Conservation (phyloP, 352 stramenopile genomes). For the Phytophthora sojae region DNA sequence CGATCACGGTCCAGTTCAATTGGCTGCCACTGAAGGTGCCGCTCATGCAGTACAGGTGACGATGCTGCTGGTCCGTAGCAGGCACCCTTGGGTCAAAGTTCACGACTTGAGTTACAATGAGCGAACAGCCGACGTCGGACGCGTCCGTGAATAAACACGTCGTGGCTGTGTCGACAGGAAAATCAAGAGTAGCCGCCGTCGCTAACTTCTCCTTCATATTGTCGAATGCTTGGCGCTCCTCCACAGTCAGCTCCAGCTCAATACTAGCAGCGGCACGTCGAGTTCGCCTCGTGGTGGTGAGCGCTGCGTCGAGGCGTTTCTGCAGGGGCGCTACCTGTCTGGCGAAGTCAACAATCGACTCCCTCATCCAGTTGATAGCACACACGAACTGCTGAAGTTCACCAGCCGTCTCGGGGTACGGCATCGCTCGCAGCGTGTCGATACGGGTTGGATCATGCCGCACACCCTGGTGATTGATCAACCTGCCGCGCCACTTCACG, state of each 20-base stretch:
- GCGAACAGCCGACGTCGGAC: not conserved
- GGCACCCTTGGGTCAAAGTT: not conserved
- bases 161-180: constrained; percentile 3
- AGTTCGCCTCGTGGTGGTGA: not conserved
- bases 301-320: not conserved
- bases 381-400: constrained; percentile 11
- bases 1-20: not conserved
- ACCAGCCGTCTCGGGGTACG: not conserved
- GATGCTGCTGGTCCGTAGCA: not conserved
- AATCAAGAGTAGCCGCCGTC: not conserved
- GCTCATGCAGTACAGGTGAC: not conserved
- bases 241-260: not conserved
- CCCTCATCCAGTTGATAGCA: constrained; percentile 6
- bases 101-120: not conserved
- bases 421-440: not conserved
- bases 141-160: constrained; percentile 8
- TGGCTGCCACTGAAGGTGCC: not conserved
- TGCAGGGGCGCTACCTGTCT: not conserved
- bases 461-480: not conserved
- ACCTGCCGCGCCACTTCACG: not conserved
- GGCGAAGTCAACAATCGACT: not conserved
- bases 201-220: constrained; percentile 11
- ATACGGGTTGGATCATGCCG: not conserved
- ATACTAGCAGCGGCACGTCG: constrained; percentile 6
- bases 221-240: not conserved